Conservation (phyloP, 345 rosid genomes). For the Rubroshorea leprosula region DNA sequence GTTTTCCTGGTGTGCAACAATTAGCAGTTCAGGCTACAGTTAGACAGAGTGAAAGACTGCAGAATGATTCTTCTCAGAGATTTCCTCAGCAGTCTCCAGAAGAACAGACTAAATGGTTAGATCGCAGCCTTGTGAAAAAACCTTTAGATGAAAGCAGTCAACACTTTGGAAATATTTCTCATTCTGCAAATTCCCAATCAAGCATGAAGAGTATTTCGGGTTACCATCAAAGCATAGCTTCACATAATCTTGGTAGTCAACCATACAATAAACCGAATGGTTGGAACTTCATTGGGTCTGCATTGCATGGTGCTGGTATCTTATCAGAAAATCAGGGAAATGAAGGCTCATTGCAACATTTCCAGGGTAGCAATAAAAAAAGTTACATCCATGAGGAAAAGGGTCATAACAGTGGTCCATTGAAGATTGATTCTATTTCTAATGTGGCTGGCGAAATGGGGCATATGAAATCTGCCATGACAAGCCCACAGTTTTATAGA, state of each 20-base stretch:
- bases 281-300: conserved; percentile 40
- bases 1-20: conserved; percentile 25
- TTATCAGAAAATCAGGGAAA: conserved; percentile 25
- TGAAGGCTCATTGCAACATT: conserved; percentile 30
- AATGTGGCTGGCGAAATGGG: conserved; percentile 27
- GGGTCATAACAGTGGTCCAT: conserved; percentile 24
- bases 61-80: conserved; percentile 35
- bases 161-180: conserved; percentile 32
- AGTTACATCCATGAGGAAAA: conserved; percentile 20
- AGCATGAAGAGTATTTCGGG: conserved; percentile 28
- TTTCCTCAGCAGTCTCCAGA: conserved; percentile 28
- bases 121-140: conserved; percentile 38
- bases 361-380: conserved; percentile 20
- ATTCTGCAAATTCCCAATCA: conserved; percentile 31
- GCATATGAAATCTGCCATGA: conserved; percentile 27
- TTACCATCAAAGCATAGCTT: conserved; percentile 24
- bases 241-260: conserved; percentile 28
- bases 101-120: conserved; percentile 39
- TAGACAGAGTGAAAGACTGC: conserved; percentile 37
- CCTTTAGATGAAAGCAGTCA: conserved; percentile 38
- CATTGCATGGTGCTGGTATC: conserved; percentile 16
- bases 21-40: conserved; percentile 27
- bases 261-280: conserved; percentile 33
- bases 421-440: conserved; percentile 44
- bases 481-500: conserved; percentile 29